Evolutionary conservation across 2,329 filamentous ascomycete species (phyloP).

Genomic region (Atkinsonella texensis): DNA sequence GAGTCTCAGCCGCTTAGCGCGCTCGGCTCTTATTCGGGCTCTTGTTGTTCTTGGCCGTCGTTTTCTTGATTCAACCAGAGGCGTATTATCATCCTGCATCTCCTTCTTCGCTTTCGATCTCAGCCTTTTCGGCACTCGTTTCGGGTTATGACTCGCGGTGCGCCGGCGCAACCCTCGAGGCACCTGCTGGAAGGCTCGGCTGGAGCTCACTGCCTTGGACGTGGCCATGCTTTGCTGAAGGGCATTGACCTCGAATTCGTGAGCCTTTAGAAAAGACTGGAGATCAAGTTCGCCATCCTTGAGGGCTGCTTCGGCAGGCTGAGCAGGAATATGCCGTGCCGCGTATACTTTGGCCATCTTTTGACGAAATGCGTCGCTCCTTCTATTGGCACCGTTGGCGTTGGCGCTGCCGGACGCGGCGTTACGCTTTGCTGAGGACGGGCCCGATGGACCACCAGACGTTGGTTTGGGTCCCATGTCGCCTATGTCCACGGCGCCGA

Average conservation of each 20-base stretch:
- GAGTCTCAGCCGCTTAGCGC: constrained; percentile 56
- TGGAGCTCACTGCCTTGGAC: constrained; percentile 49
- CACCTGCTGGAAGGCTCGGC: constrained; percentile 81
- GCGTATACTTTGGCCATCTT: constrained; percentile 36
- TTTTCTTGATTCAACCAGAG: constrained; percentile 55
- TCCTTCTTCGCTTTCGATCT: constrained; percentile 55
- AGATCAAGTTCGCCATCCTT: constrained; percentile 74
- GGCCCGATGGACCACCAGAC: constrained; percentile 14
- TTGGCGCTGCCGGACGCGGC: constrained; percentile 11
- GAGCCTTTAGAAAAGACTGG: constrained; percentile 69
- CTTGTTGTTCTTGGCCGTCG: constrained; percentile 48
- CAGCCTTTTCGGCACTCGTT: constrained; percentile 71
- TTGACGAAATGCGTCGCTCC: constrained; percentile 16
- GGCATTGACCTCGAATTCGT: constrained; percentile 80
- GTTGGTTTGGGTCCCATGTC: constrained; percentile 16
- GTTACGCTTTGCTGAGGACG: constrained; percentile 17
- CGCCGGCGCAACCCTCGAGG: constrained; percentile 73
- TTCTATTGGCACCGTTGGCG: constrained; percentile 8
- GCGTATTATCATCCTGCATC: constrained; percentile 86
- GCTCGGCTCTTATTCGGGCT: constrained; percentile 58
- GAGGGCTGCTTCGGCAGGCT: constrained; percentile 37
- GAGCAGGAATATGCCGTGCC: constrained; percentile 37
- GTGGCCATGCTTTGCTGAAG: constrained; percentile 71
- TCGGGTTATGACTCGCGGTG: constrained; percentile 91
- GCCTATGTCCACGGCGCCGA: neutral